These are phyloP conservation scores for Lichtheimia hyalospora DNA, from an alignment of 371 early-diverging fungal species.

Conservation along the genomic window DNA sequence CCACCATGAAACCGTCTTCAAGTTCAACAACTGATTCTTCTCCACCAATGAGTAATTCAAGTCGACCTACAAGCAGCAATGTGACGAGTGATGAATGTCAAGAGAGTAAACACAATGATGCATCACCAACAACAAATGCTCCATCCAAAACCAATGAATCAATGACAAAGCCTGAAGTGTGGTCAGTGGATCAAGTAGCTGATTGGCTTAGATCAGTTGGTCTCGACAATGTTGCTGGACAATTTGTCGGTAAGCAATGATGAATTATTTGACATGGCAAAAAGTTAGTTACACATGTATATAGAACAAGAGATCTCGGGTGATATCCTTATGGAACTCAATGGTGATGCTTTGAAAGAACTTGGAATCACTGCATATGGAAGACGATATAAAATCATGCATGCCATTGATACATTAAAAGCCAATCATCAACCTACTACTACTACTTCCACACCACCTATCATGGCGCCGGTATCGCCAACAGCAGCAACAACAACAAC, in stretches of 20 bases:
- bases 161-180: slow-evolving; percentile 30
- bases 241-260: slow-evolving; percentile 55
- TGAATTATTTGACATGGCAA: background rate
- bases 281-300: background rate
- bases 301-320: slow-evolving; percentile 71
- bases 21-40: slow-evolving; percentile 9
- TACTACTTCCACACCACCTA: background rate
- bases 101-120: background rate
- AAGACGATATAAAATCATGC: slow-evolving; percentile 66
- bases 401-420: slow-evolving; percentile 46
- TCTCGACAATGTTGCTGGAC: slow-evolving; percentile 47
- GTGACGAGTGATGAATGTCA: background rate
- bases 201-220: slow-evolving; percentile 59
- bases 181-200: slow-evolving; percentile 62
- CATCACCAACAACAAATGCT: slow-evolving; percentile 3
- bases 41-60: background rate
- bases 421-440: background rate
- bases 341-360: slow-evolving; percentile 66
- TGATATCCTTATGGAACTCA: slow-evolving; percentile 61
- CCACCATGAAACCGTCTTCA: slow-evolving; percentile 23
- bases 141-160: slow-evolving; percentile 9
- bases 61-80: slow-evolving; percentile 1
- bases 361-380: slow-evolving; percentile 67
- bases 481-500: background rate
- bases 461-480: background rate